These are phyloP conservation scores for Candida frijolesensis DNA, from an alignment of 1,139 yeast genomes.

Conservation along the genomic window DNA sequence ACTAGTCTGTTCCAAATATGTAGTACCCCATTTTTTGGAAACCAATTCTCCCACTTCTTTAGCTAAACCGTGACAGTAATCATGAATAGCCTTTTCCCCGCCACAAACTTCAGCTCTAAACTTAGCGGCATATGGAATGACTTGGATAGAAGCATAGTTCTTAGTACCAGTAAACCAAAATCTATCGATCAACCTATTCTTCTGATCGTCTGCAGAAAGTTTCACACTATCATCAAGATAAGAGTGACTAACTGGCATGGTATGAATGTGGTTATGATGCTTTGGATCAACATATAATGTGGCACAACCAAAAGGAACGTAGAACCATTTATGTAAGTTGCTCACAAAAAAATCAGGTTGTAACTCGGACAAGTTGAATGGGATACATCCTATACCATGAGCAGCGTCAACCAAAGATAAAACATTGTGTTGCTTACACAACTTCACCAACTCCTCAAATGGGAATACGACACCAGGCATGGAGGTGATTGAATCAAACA, in stretches of 20 bases:
- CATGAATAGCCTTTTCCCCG: constrained; percentile 55
- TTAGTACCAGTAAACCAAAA: constrained; percentile 43
- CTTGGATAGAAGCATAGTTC: constrained; percentile 27
- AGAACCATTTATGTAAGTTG: constrained; percentile 74
- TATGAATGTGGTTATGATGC: constrained; percentile 54
- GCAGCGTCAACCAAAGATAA: constrained; percentile 73
- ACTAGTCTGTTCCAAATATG: constrained; percentile 35
- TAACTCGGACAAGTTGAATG: constrained; percentile 36
- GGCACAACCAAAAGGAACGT: constrained; percentile 60
- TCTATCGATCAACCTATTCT: constrained; percentile 37
- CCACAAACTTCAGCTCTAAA: constrained; percentile 61
- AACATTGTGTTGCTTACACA: constrained; percentile 50
- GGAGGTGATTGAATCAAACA: constrained; percentile 66
- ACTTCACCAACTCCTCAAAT: constrained; percentile 46
- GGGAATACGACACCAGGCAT: constrained; percentile 68
- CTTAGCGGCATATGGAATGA: constrained; percentile 42
- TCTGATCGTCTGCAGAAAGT: constrained; percentile 24
- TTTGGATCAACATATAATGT: constrained; percentile 58
- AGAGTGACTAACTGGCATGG: constrained; percentile 59
- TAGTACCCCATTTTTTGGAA: constrained; percentile 40
- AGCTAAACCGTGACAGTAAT: constrained; percentile 51
- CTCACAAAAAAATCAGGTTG: constrained; percentile 65
- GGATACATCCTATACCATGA: constrained; percentile 62
- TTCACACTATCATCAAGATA: constrained; percentile 27
- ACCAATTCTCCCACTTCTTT: constrained; percentile 40